Evolutionary conservation across 345 rosid species (phyloP).

Genomic region (Kandelia obovata): DNA sequence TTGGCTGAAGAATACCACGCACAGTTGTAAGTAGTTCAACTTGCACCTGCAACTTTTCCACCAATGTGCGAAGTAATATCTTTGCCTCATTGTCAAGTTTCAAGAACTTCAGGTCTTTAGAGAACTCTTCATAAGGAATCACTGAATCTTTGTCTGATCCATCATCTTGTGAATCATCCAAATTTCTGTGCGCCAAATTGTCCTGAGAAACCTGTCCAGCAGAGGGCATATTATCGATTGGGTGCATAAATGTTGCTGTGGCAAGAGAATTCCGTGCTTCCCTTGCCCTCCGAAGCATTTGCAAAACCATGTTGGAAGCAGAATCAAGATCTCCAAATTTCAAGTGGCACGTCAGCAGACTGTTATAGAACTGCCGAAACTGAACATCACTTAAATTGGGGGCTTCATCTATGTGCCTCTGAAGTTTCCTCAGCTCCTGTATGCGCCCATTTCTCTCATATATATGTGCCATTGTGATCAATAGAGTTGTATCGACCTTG

Average conservation of each 20-base stretch:
- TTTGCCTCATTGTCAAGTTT: constrained; percentile 63
- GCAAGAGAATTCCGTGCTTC: constrained; percentile 74
- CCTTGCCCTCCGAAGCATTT: constrained; percentile 78
- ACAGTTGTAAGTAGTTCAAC: constrained; percentile 63
- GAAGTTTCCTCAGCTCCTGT: constrained; percentile 77
- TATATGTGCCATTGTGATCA: constrained; percentile 71
- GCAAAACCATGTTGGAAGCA: constrained; percentile 78
- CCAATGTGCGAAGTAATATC: constrained; percentile 45
- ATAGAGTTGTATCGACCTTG: constrained; percentile 56
- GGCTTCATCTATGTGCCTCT: constrained; percentile 79
- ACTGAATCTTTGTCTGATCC: constrained; percentile 22
- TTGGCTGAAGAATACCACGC: constrained; percentile 78
- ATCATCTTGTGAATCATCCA: constrained; percentile 9
- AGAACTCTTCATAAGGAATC: constrained; percentile 49
- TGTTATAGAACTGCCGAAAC: constrained; percentile 71
- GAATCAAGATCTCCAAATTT: constrained; percentile 82
- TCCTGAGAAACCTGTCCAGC: constrained; percentile 22
- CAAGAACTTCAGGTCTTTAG: constrained; percentile 48
- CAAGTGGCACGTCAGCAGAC: constrained; percentile 72
- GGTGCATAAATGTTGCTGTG: constrained; percentile 39
- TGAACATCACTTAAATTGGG: constrained; percentile 57
- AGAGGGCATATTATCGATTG: constrained; percentile 23
- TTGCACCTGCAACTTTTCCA: constrained; percentile 50
- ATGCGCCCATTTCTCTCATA: constrained; percentile 86
- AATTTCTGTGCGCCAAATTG: constrained; percentile 20